Conservation (phyloP, 345 rosid genomes). For the Citrus cavaleriei region DNA sequence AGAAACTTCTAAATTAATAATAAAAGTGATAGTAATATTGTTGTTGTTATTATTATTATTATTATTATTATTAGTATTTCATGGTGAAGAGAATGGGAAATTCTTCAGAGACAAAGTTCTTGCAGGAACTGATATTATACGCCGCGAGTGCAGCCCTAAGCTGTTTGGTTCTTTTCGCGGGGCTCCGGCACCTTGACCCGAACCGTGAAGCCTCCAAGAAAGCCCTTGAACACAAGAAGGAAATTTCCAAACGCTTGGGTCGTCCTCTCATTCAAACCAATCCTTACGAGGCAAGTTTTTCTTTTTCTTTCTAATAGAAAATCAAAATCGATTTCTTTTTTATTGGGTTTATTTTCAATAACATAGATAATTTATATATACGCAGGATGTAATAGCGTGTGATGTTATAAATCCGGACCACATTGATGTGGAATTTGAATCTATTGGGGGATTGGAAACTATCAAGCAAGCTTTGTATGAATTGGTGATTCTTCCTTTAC, state of each 20-base stretch:
- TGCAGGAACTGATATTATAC: conserved; percentile 76
- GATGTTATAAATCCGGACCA: conserved; percentile 93
- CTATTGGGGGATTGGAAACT: conserved; percentile 83
- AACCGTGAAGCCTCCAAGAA: conserved; percentile 91
- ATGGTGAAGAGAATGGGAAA: conserved; percentile 37
- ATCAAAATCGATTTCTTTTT: not conserved
- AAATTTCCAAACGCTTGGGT: conserved; percentile 84
- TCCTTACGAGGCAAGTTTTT: conserved; percentile 72
- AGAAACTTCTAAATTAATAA: not conserved
- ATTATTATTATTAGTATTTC: not conserved
- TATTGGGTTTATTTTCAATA: not conserved
- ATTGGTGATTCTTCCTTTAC: conserved; percentile 83
- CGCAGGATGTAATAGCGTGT: conserved; percentile 94
- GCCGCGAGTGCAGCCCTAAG: conserved; percentile 98
- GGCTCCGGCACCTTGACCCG: conserved; percentile 86
- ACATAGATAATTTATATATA: not conserved
- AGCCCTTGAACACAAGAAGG: conserved; percentile 88
- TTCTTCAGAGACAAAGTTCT: conserved; percentile 68
- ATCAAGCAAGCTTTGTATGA: conserved; percentile 81
- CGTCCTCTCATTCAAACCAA: conserved; percentile 85
- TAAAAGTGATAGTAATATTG: too few species aligned
- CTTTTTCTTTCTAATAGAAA: not conserved
- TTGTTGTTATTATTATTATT: too few species aligned
- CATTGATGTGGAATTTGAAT: conserved; percentile 87
- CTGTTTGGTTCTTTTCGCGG: conserved; percentile 78